Evolutionary conservation across 371 early-diverging fungal genomes (phyloP).

Genomic region (Rhizopus delemar): DNA sequence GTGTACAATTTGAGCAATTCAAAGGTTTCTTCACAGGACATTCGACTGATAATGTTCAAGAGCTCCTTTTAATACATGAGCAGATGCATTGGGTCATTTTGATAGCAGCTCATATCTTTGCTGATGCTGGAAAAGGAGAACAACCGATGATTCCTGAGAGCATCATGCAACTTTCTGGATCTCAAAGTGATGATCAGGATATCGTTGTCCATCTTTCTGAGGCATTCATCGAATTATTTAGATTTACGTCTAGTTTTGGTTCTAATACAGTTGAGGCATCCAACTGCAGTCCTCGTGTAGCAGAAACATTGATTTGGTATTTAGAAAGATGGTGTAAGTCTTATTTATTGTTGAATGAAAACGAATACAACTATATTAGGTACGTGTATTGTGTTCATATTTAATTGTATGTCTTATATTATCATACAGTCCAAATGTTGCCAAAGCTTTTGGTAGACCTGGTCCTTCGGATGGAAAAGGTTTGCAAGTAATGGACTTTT

Average conservation of each 20-base stretch:
- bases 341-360: constrained; percentile 65
- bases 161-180: constrained; percentile 61
- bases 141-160: constrained; percentile 71
- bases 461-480: constrained; percentile 67
- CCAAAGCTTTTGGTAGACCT: constrained; percentile 59
- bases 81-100: constrained; percentile 77
- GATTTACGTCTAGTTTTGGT: constrained; percentile 43
- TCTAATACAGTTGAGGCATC: constrained; percentile 53
- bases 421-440: constrained; percentile 48
- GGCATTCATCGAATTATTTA: constrained; percentile 50
- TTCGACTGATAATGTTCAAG: constrained; percentile 18
- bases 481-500: constrained; percentile 56
- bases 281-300: constrained; percentile 72
- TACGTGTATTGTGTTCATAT: constrained; percentile 14
- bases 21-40: constrained; percentile 35
- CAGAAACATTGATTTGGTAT: constrained; percentile 76
- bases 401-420: background rate
- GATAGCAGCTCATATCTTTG: constrained; percentile 66
- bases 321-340: constrained; percentile 75
- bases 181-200: constrained; percentile 52
- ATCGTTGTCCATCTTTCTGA: constrained; percentile 57
- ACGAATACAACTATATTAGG: constrained; percentile 64
- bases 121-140: constrained; percentile 71
- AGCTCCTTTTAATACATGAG: constrained; percentile 56
- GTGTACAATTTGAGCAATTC: constrained; percentile 52